Evolutionary conservation across 1,284 basidiomycete species (phyloP), one percentile per base, ranked within the genome.

Genomic region (Hortiboletus rubellus): DNA sequence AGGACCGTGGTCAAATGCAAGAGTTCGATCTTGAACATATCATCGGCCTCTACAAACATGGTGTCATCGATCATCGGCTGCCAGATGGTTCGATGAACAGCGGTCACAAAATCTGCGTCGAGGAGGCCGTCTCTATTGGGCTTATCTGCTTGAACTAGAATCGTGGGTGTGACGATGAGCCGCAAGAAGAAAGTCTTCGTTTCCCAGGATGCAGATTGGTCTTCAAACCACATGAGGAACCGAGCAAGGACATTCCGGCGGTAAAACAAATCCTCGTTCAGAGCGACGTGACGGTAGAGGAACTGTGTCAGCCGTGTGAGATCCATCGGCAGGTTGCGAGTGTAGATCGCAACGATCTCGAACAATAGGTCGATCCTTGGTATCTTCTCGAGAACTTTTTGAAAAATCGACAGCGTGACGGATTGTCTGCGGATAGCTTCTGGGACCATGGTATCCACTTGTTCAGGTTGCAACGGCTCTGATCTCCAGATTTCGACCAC

Each of bases 1-100:
- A 99, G 82, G 46, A 95, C 80, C 0, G 92, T 96, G 2, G 95
- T 96, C 72, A 99, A 79, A 67, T 97, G 90, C 27, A 98, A 80
- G 40, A 98, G 80, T 73, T 98, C 96, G 60, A 98, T 92, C 66
- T 89, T 89, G 74, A 97, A 89, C 60, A 84, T 80, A 67, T 96
- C 92, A 65, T 94, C 89, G 0, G 84, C 79, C 41, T 82, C 85
- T 15, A 77, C 69, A 67, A 88, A 86, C n/a, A 74, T 72, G 27
- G 76, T 66, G n/a, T 78, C 75, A 46, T 86, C 83, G 9, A 81
- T 82, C 74, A 93, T 85, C 1, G 86, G 87, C 55, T 84, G 82
- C 95, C 95, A 97, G 44, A 97, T 84, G 50, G 84, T 82, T 47
- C 79, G 79, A 70, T 94, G 86, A 27, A 96, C 76, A 57, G 83